Percentiles rank a stretch among this genome's conserved stretches.
These are phyloP conservation scores for Salinomyces thailandicus DNA, from an alignment of 2,329 filamentous ascomycete genomes.

Conservation along the genomic window DNA sequence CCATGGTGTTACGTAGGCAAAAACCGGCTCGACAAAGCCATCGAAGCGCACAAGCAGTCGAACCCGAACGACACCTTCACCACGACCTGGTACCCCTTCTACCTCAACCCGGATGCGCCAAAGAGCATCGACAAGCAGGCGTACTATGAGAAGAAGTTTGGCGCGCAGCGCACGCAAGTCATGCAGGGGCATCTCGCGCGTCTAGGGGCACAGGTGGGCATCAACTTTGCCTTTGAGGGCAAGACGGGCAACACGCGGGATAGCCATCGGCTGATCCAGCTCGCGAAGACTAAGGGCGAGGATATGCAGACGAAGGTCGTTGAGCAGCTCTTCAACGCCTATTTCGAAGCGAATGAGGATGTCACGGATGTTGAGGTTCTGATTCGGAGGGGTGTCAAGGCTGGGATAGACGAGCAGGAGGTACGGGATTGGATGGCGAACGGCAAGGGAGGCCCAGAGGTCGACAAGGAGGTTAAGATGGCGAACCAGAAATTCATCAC, in stretches of 20 bases:
- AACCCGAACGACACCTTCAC: conserved; percentile 57
- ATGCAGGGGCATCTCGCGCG: conserved; percentile 48
- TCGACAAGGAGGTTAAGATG: conserved; percentile 38
- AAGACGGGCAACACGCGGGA: conserved; percentile 67
- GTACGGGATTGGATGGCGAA: conserved; percentile 34
- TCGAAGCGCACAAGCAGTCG: conserved; percentile 49
- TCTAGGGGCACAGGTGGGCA: conserved; percentile 55
- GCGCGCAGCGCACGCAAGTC: conserved; percentile 44
- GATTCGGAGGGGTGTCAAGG: conserved; percentile 31
- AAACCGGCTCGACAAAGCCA: conserved; percentile 59
- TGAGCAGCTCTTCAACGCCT: conserved; percentile 51
- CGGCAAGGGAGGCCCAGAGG: conserved; percentile 35
- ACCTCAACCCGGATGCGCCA: conserved; percentile 59
- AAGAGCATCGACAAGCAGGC: conserved; percentile 42
- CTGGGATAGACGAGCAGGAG: conserved; percentile 34
- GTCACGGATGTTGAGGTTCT: conserved; percentile 34
- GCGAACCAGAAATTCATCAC: conserved; percentile 42
- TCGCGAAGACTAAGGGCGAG: conserved; percentile 48
- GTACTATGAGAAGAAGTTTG: conserved; percentile 54
- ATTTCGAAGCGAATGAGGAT: conserved; percentile 40
- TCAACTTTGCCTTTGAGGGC: conserved; percentile 62
- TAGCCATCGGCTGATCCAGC: conserved; percentile 64
- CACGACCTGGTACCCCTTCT: conserved; percentile 68
- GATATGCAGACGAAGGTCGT: conserved; percentile 51
- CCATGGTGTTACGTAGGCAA: conserved; percentile 71